Base-by-base conservation (phyloP, 306 rosid species). In the Cucurbita ficifolia region DNA sequence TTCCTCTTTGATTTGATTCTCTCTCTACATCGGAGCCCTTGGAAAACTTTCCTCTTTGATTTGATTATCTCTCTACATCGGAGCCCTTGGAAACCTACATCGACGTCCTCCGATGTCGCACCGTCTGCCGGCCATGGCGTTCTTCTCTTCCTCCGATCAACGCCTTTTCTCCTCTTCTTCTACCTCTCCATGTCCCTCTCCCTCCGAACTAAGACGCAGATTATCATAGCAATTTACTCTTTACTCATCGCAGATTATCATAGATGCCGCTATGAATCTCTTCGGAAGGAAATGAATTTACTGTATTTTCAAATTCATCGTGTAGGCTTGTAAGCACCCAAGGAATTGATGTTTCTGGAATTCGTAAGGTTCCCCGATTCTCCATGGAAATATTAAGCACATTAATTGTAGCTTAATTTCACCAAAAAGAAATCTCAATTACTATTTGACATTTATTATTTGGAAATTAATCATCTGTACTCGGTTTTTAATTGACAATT, bases 361-460 rank as follows among this genome's bases (percentile, higher is more conserved):
- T 76, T 88, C 50, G 79, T 84, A 53, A 40, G 78, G 48, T 79
- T 79, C 50, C 87, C 92, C 0, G 77, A 77, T 42, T 81, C 86
- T 21, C 72, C 74, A 18, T 81, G 88, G 2, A 24, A 24, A 24
- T 24, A 24, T 24, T 24, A n/a, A 24, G 9, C 45, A 40, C 8
- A 42, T 7, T 42, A 42, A 42, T 42, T 2, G 3, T 42, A 42
- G 8, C 46, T 42, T 42, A 3, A 42, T 42, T 42, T 8, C 46
- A 42, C 11, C 10, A 42, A 42, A n/a, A 52, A 2, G 17, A n/a
- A 52, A 52, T 17, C 57, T n/a, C 12, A 53, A 53, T 7, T 53
- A 53, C 19, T 3, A n/a, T 53, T 18, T 53, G 0, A 24, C 19
- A 53, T 7, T 53, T 53, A 53, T 18, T 18, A 18, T n/a, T 53